Base-by-base conservation (phyloP, 768 basidiomycete genomes). In the Arthromyces matolae region DNA sequence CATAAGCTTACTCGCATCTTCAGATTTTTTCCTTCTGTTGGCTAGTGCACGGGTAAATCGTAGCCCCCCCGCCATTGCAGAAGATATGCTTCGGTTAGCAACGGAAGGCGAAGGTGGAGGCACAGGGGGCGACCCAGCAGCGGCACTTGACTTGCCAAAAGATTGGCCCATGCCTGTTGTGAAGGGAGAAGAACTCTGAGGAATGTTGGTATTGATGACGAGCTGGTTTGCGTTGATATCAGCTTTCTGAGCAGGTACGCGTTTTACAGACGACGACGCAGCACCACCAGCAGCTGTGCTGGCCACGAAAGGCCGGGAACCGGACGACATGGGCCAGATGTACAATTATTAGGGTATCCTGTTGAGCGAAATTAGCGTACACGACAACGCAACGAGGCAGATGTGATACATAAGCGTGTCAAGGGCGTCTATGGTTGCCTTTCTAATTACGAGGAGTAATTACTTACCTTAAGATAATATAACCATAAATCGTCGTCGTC, bases 41-140 rank as follows among this genome's bases (percentile, higher is more conserved):
- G 68, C 80, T 56, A 83, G 80, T 3, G 75, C 81, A 46, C 82
- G 80, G 58, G 78, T 82, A 39, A 86, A 64, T 57, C 72, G 79
- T 50, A 65, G 63, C 20, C 79, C 77, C 24, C 74, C 70, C 13
- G 71, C 63, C 16, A 72, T 65, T 27, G 74, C 68, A 29, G 68
- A 66, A 29, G 66, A 62, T 53, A 70, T 53, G 29, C 67, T 64
- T 45, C 66, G 70, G 32, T 27, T 47, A 28, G 62, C 60, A 29
- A 56, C 35, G 1, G 55, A 52, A 28, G 62, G 58, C 24, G 59
- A 52, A 1, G 63, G 37, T 18, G 53, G 60, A 10, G 64, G 52
- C 4, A 42, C 52, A 16, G 45, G 13, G 23, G 55, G 44, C 3
- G 45, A 29, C 41, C 50, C 59, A 46, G 44, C 58, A 38, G 48